Evolutionary conservation across 2,329 filamentous ascomycete genomes (phyloP).

Genomic region (Fusarium nurragi): DNA sequence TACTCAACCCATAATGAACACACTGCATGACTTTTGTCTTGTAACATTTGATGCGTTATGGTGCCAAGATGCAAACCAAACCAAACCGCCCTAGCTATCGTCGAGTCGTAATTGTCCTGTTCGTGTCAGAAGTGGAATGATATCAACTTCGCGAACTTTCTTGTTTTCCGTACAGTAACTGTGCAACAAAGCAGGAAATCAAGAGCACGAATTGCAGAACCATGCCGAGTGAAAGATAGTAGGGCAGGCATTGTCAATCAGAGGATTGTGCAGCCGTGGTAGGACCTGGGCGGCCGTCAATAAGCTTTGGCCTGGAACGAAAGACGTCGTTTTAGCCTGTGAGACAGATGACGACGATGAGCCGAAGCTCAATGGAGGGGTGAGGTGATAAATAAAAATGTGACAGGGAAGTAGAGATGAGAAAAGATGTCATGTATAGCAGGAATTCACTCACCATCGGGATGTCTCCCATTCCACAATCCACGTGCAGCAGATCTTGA

Average conservation of each 20-base stretch:
- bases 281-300: conserved; percentile 45
- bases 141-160: conserved; percentile 11
- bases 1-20: conserved; percentile 12
- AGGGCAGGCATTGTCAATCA: conserved; percentile 36
- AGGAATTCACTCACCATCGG: conserved; percentile 69
- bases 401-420: neutral
- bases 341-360: conserved; percentile 23
- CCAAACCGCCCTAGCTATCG: conserved; percentile 15
- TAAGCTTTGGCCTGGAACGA: conserved; percentile 43
- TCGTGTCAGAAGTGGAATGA: conserved; percentile 24
- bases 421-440: neutral
- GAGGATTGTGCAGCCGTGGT: conserved; percentile 47
- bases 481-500: conserved; percentile 87
- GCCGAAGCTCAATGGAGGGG: neutral
- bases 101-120: conserved; percentile 22
- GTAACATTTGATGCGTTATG: conserved; percentile 6
- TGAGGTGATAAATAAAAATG: neutral
- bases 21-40: conserved; percentile 1
- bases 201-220: conserved; percentile 27
- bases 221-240: conserved; percentile 34
- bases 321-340: conserved; percentile 35
- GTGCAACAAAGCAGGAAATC: conserved; percentile 20
- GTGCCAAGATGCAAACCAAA: conserved; percentile 16
- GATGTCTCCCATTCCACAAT: conserved; percentile 75
- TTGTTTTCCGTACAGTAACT: conserved; percentile 16